Conservation (phyloP, 495 filamentous ascomycete species). For the Annulohypoxylon nitens region DNA sequence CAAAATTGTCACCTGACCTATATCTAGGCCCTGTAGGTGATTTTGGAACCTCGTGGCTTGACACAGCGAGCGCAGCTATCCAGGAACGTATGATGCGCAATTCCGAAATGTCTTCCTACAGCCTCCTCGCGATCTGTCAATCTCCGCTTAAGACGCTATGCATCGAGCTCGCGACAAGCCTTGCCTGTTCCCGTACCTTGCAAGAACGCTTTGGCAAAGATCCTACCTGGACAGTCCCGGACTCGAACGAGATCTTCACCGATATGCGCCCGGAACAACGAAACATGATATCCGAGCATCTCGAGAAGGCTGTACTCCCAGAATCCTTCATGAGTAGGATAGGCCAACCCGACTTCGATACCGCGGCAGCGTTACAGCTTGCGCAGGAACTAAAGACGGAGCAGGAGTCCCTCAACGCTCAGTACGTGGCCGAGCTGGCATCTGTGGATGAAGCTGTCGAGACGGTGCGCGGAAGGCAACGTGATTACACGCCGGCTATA, state of each 20-base stretch:
- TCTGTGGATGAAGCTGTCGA: conserved; percentile 44
- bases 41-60: conserved; percentile 55
- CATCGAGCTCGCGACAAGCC: conserved; percentile 51
- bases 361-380: conserved; percentile 30
- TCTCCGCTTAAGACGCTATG: conserved; percentile 52
- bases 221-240: conserved; percentile 19
- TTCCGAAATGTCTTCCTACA: conserved; percentile 56
- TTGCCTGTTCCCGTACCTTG: conserved; percentile 50
- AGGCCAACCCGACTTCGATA: conserved; percentile 17
- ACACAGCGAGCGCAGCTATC: conserved; percentile 55
- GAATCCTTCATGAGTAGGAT: conserved; percentile 18
- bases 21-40: conserved; percentile 33
- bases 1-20: conserved; percentile 1
- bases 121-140: conserved; percentile 61
- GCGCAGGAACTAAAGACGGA: conserved; percentile 43
- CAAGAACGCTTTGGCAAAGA: conserved; percentile 39
- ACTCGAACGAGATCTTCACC: conserved; percentile 25
- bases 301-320: conserved; percentile 20
- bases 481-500: conserved; percentile 58
- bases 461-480: conserved; percentile 51
- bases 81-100: conserved; percentile 57
- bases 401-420: conserved; percentile 43
- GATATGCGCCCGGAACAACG: conserved; percentile 42
- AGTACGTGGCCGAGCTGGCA: conserved; percentile 45
- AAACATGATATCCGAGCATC: conserved; percentile 40